These are phyloP conservation scores for Acarospora socialis DNA, from an alignment of 2,329 filamentous ascomycete genomes.

Conservation along the genomic window DNA sequence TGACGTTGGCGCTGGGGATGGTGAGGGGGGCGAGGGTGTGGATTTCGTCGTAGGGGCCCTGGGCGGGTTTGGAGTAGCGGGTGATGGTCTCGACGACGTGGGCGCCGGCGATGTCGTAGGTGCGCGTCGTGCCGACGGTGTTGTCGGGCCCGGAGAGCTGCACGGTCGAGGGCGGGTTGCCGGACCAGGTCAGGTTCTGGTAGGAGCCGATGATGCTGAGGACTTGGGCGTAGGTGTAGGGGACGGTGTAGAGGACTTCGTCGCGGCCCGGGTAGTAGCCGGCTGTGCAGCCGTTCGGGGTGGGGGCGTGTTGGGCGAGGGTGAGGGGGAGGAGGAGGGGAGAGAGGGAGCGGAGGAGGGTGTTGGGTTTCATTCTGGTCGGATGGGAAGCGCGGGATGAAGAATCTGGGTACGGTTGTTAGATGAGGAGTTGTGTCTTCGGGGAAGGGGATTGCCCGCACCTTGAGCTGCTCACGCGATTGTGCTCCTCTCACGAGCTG, in stretches of 20 bases:
- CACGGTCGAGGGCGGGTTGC: conserved; percentile 11
- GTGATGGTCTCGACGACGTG: conserved; percentile 15
- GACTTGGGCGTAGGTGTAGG: conserved; percentile 16
- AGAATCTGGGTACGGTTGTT: too few relatives aligned
- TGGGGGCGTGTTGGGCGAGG: conserved; percentile 7
- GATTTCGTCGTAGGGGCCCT: conserved; percentile 15
- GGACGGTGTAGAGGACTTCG: conserved; percentile 14
- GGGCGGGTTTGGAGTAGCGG: conserved; percentile 13
- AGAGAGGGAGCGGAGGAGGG: conserved; percentile 1
- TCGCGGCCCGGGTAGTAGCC: conserved; percentile 9
- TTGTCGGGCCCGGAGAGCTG: conserved; percentile 17
- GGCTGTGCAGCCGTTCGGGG: conserved; percentile 7
- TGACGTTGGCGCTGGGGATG: conserved; percentile 14
- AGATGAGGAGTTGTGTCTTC: too few relatives aligned
- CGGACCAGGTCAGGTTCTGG: conserved; percentile 17
- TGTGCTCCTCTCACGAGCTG: too few relatives aligned
- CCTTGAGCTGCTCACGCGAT: too few relatives aligned
- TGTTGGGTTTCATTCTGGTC: background rate
- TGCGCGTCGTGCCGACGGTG: conserved; percentile 15
- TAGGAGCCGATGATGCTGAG: conserved; percentile 17
- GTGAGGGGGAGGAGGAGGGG: too few relatives aligned
- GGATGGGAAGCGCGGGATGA: too few relatives aligned
- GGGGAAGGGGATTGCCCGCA: too few relatives aligned
- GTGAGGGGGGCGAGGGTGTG: conserved; percentile 15
- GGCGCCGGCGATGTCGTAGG: conserved; percentile 13